A percentile compares a stretch with the other conserved stretches of the same genome.
phyloP scores from a whole-genome alignment of 2,329 filamentous ascomycete species.

The Teratosphaeria zuluensis region DNA sequence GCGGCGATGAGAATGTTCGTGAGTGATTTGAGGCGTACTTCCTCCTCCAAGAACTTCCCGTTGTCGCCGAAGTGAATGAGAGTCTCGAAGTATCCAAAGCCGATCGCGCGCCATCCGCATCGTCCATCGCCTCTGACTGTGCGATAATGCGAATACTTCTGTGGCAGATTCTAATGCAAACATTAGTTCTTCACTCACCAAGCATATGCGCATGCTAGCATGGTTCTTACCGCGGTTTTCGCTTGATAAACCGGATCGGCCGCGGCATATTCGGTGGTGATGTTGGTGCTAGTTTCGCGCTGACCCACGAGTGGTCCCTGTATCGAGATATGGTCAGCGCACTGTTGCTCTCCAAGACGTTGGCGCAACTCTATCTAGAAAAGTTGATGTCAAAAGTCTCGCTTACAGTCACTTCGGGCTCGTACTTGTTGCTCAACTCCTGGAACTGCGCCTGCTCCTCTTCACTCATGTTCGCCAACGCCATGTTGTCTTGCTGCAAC shows the following conservation, averaged over 20 bases:
- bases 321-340: conserved; percentile 17
- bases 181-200: background rate
- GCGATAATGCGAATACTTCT: conserved; percentile 79
- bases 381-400: background rate
- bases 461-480: conserved; percentile 29
- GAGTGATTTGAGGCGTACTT: conserved; percentile 60
- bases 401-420: conserved; percentile 48
- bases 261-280: conserved; percentile 78
- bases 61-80: conserved; percentile 59
- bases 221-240: conserved; percentile 67
- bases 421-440: conserved; percentile 51
- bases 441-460: conserved; percentile 54
- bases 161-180: conserved; percentile 57
- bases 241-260: conserved; percentile 75
- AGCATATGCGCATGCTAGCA: background rate
- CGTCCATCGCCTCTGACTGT: conserved; percentile 86
- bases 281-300: conserved; percentile 64
- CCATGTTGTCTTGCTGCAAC: conserved; percentile 23
- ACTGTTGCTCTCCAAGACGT: conserved; percentile 8
- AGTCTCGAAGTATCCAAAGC: conserved; percentile 86
- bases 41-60: conserved; percentile 58
- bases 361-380: conserved; percentile 11
- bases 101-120: conserved; percentile 91
- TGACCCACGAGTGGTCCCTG: conserved; percentile 78
- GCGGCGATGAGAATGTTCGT: conserved; percentile 60